A percentile compares a stretch with the other conserved stretches of the same genome.
Evolutionary conservation across 495 filamentous ascomycete species (phyloP).

Genomic region (Letharia lupina): DNA sequence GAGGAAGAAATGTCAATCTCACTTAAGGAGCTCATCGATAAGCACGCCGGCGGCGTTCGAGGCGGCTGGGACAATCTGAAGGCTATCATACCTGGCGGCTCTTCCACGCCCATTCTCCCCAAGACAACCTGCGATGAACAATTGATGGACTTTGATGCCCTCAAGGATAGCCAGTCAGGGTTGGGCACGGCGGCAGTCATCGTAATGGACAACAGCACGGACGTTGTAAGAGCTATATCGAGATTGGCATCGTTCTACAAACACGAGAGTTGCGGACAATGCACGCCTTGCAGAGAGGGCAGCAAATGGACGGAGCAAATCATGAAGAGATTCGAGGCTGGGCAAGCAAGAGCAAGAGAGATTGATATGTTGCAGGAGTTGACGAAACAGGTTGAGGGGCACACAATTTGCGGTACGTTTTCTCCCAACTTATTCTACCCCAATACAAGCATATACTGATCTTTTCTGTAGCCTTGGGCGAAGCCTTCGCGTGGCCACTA

Average conservation of each 20-base stretch:
- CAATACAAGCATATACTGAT: neutral
- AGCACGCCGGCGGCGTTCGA: slow-evolving; percentile 91
- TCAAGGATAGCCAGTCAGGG: slow-evolving; percentile 95
- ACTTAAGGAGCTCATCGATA: slow-evolving; percentile 88
- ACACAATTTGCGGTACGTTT: slow-evolving; percentile 83
- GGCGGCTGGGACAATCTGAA: slow-evolving; percentile 97
- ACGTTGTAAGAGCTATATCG: slow-evolving; percentile 88
- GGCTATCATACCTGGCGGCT: slow-evolving; percentile 92
- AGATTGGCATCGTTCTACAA: slow-evolving; percentile 93
- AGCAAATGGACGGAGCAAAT: slow-evolving; percentile 98
- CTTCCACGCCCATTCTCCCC: slow-evolving; percentile 90
- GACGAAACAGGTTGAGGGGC: slow-evolving; percentile 97
- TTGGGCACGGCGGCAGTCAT: slow-evolving; percentile 97
- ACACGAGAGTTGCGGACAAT: slow-evolving; percentile 96
- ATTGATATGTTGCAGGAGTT: slow-evolving; percentile 99
- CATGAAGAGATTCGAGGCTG: slow-evolving; percentile 91
- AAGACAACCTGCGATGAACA: slow-evolving; percentile 82
- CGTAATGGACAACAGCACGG: slow-evolving; percentile 96
- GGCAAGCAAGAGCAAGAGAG: slow-evolving; percentile 76
- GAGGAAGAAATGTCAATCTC: slow-evolving; percentile 99
- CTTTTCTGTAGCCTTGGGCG: slow-evolving; percentile 58
- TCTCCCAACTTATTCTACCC: neutral
- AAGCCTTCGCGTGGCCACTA: slow-evolving; percentile 97
- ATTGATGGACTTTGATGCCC: slow-evolving; percentile 96
- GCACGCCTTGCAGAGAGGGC: slow-evolving; percentile 95